Conservation (phyloP, 2,329 filamentous ascomycete genomes). For the Diaporthe sp. region DNA sequence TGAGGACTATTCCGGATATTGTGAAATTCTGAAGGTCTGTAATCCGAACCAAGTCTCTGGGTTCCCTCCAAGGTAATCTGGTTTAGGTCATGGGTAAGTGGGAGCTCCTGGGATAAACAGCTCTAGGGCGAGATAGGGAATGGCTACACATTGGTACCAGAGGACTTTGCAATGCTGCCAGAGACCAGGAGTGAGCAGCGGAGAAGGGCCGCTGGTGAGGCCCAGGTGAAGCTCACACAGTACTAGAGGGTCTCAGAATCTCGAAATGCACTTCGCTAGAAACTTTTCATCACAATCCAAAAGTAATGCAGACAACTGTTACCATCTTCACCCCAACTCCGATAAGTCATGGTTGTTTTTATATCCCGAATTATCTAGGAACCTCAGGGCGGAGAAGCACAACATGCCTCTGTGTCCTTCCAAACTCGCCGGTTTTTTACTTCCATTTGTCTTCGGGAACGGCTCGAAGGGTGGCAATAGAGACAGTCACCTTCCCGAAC, state of each 20-base stretch:
- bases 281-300: not conserved
- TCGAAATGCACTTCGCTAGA: not conserved
- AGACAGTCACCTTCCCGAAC: not conserved
- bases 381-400: not conserved
- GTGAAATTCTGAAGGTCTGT: not conserved
- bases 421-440: not conserved
- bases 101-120: not conserved
- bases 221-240: not conserved
- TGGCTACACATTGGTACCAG: not conserved
- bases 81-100: no score
- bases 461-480: not conserved
- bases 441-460: not conserved
- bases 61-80: not conserved
- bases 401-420: not conserved
- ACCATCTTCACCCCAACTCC: no score
- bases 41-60: constrained; percentile 4
- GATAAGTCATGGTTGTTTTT: not conserved
- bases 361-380: not conserved
- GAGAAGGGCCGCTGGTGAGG: not conserved
- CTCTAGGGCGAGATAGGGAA: not conserved
- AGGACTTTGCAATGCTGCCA: not conserved
- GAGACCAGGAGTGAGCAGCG: not conserved
- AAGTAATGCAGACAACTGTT: not conserved
- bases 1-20: not conserved
- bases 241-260: not conserved